Base-by-base conservation (phyloP, 345 rosid species). In the Bruguiera sexangula region DNA sequence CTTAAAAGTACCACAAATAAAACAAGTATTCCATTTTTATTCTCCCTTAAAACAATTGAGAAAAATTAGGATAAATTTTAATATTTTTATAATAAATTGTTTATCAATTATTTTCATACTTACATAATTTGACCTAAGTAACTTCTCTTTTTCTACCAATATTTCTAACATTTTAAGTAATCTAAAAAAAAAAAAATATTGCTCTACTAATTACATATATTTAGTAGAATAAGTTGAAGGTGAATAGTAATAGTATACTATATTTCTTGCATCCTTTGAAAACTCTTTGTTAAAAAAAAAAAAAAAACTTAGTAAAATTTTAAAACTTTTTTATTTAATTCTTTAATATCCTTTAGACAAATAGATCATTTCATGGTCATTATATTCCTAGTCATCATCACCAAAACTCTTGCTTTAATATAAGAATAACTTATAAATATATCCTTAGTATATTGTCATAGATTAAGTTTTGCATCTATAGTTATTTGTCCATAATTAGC, bases 201-300 rank as follows among this genome's bases (percentile, higher is more conserved):
- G 16, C 71, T 68, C 48, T 37, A 69, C 16, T 65, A 29, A 59
- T 27, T 10, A 69, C 3, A 29, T 30, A 69, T 9, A 59, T 69
- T 22, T 8, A 16, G 8, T 60, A 32, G 60, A 22, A 60, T 48
- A 60, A 5, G 4, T 69, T 55, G 27, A 69, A 10, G 1, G 43
- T n/a, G 30, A 59, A 60, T 26, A 55, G 46, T 1, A 55, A 60
- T 1, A 60, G 43, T 10, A 46, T 58, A 20, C 20, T 43, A 5
- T 68, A 27, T 15, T 36, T 19, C 7, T 15, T 37, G 1, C 46
- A 58, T 21, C 61, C 61, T 1, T 8, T 5, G 26, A 67, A 67
- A 67, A 27, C 29, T 66, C 27, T 11, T 66, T 50, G 52, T 54
- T 51, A n/a, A 66, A 24, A 24, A 24, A 24, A 24, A 24, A 24